phyloP scores from a whole-genome alignment of 1,284 basidiomycete genomes.

The Ganoderma multipileum region DNA sequence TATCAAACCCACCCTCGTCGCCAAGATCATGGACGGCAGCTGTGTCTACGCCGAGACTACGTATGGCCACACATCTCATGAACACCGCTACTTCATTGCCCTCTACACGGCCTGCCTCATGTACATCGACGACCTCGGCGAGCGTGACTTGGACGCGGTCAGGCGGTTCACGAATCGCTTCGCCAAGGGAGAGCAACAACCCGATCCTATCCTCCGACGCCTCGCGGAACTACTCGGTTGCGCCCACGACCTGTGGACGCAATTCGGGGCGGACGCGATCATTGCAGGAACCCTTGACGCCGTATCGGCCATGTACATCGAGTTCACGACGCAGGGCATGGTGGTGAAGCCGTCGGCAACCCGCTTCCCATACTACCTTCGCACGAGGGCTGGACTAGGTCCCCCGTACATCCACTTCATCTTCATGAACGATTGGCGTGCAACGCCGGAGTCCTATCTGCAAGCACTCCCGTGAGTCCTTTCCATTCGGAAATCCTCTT shows the following conservation, averaged over 20 bases:
- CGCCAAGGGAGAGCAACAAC: constrained; percentile 17
- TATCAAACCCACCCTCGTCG: constrained; percentile 8
- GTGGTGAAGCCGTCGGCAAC: constrained; percentile 20
- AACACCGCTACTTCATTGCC: constrained; percentile 25
- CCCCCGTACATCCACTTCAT: constrained; percentile 28
- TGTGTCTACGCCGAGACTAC: constrained; percentile 25
- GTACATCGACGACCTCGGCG: constrained; percentile 27
- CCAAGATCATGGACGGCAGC: constrained; percentile 21
- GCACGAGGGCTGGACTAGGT: constrained; percentile 24
- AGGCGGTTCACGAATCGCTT: constrained; percentile 24
- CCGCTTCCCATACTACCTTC: constrained; percentile 26
- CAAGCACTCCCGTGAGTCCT: constrained; percentile 26
- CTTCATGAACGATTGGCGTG: constrained; percentile 22
- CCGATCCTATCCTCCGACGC: constrained; percentile 21
- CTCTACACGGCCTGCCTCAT: constrained; percentile 26
- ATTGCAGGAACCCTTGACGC: constrained; percentile 26
- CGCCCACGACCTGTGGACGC: constrained; percentile 21
- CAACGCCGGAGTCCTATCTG: constrained; percentile 23
- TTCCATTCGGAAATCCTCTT: not conserved
- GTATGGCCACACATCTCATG: constrained; percentile 21
- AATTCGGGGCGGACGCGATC: constrained; percentile 26
- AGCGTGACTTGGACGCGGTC: constrained; percentile 18
- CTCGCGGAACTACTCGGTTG: constrained; percentile 18
- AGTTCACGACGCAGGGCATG: constrained; percentile 21
- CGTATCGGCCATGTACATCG: constrained; percentile 25